Percentiles rank a stretch among this genome's conserved stretches.
These are phyloP conservation scores for Phytophthora fragariae DNA, from an alignment of 352 stramenopile species.

Conservation along the genomic window DNA sequence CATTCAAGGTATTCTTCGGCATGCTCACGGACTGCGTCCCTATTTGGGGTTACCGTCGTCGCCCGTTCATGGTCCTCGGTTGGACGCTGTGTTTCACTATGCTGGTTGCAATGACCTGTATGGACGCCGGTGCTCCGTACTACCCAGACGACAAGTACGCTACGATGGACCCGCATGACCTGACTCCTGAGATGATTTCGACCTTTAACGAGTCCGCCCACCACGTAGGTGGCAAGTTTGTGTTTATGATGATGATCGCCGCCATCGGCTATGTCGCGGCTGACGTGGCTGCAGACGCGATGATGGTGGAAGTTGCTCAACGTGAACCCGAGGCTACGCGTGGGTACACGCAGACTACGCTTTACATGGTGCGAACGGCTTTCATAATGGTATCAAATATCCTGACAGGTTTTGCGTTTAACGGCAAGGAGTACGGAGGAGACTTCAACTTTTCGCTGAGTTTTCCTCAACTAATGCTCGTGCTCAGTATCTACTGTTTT, in stretches of 20 bases:
- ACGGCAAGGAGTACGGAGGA: slow-evolving; percentile 59
- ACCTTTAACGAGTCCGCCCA: slow-evolving; percentile 45
- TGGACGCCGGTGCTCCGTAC: slow-evolving; percentile 50
- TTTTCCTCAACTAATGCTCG: slow-evolving; percentile 53
- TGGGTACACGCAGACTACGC: slow-evolving; percentile 43
- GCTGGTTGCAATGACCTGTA: slow-evolving; percentile 53
- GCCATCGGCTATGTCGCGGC: slow-evolving; percentile 53
- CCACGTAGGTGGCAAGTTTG: slow-evolving; percentile 46
- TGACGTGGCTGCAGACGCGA: slow-evolving; percentile 51
- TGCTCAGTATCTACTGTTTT: slow-evolving; percentile 44
- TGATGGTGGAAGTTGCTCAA: slow-evolving; percentile 56
- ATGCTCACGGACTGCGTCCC: slow-evolving; percentile 60
- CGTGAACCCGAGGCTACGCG: slow-evolving; percentile 42
- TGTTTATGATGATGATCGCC: slow-evolving; percentile 61
- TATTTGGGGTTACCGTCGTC: slow-evolving; percentile 60
- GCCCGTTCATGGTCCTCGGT: slow-evolving; percentile 67
- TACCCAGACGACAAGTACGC: slow-evolving; percentile 42
- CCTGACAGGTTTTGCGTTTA: slow-evolving; percentile 53
- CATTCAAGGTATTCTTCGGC: slow-evolving; percentile 66
- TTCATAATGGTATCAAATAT: slow-evolving; percentile 53
- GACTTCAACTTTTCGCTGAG: slow-evolving; percentile 57
- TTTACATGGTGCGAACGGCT: slow-evolving; percentile 50
- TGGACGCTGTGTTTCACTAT: slow-evolving; percentile 54
- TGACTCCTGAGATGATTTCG: slow-evolving; percentile 33
- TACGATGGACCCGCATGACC: slow-evolving; percentile 25